These are phyloP conservation scores for Diplosphaera chodatii DNA, from an alignment of 139 green algal species.

Conservation along the genomic window DNA sequence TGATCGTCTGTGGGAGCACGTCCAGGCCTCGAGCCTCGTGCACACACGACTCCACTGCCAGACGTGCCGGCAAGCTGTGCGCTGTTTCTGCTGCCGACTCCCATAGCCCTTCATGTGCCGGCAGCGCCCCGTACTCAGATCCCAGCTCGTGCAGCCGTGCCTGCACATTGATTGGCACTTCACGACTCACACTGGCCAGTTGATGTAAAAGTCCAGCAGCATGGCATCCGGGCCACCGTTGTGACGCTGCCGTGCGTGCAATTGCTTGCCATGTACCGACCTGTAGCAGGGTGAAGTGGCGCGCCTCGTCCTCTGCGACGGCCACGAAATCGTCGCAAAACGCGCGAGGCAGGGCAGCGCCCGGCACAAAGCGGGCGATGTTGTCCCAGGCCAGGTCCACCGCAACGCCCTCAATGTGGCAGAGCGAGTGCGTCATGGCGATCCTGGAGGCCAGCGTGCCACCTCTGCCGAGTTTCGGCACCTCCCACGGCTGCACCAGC, in stretches of 20 bases:
- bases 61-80: slow-evolving; percentile 57
- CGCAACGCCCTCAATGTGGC: slow-evolving; percentile 78
- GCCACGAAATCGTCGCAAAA: slow-evolving; percentile 83
- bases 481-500: slow-evolving; percentile 40
- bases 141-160: slow-evolving; percentile 50
- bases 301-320: slow-evolving; percentile 81
- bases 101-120: slow-evolving; percentile 86
- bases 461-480: slow-evolving; percentile 52
- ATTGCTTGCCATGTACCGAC: no score
- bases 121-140: slow-evolving; percentile 69
- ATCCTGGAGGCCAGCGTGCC: slow-evolving; percentile 49
- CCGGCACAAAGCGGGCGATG: slow-evolving; percentile 64
- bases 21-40: slow-evolving; percentile 82
- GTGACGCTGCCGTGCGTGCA: no score
- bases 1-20: slow-evolving; percentile 82
- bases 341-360: slow-evolving; percentile 41
- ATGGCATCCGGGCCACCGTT: no score
- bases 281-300: slow-evolving; percentile 69
- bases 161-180: no score
- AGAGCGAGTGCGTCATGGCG: slow-evolving; percentile 40
- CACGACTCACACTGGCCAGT: no score
- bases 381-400: slow-evolving; percentile 82
- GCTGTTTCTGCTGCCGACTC: slow-evolving; percentile 67
- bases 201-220: no score
- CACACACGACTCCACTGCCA: slow-evolving; percentile 88